phyloP scores from a whole-genome alignment of 306 rosid genomes.

The Pterocarpus macrocarpus region DNA sequence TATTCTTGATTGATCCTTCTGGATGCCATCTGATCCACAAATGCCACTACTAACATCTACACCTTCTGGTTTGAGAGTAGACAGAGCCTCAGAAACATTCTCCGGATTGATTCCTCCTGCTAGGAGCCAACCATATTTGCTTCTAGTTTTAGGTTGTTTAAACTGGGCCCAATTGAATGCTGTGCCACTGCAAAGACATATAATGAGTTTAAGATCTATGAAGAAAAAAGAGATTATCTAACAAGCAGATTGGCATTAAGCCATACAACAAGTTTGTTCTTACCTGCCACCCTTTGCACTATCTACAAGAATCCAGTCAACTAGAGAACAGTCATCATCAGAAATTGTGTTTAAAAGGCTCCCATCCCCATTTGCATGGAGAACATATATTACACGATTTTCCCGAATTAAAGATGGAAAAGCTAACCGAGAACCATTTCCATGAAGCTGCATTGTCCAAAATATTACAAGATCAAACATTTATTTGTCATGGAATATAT shows the following conservation, averaged over 20 bases:
- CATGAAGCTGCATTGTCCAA: constrained; percentile 84
- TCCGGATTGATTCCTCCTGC: constrained; percentile 90
- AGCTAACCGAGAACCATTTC: constrained; percentile 75
- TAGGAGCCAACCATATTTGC: constrained; percentile 95
- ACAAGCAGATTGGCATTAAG: constrained; percentile 7
- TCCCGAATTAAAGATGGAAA: constrained; percentile 64
- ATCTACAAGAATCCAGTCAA: constrained; percentile 91
- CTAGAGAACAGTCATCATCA: constrained; percentile 68
- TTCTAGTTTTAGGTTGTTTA: constrained; percentile 69
- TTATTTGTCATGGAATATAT: constrained; percentile 17
- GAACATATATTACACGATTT: constrained; percentile 79
- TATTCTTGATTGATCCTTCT: constrained; percentile 72
- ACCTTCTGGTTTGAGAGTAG: constrained; percentile 77
- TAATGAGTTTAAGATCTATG: constrained; percentile 32
- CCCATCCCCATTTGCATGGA: constrained; percentile 84
- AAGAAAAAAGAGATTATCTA: constrained; percentile 14
- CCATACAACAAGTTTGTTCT: constrained; percentile 17
- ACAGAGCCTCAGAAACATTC: constrained; percentile 75
- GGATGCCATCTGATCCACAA: constrained; percentile 82
- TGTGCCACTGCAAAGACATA: constrained; percentile 65
- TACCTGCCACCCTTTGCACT: constrained; percentile 92
- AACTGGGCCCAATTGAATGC: constrained; percentile 83
- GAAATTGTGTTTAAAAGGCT: constrained; percentile 69
- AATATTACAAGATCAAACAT: constrained; percentile 33
- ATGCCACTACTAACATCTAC: constrained; percentile 94